Evolutionary conservation across 2,329 filamentous ascomycete genomes (phyloP).

Genomic region (Aspergillus caelatus): DNA sequence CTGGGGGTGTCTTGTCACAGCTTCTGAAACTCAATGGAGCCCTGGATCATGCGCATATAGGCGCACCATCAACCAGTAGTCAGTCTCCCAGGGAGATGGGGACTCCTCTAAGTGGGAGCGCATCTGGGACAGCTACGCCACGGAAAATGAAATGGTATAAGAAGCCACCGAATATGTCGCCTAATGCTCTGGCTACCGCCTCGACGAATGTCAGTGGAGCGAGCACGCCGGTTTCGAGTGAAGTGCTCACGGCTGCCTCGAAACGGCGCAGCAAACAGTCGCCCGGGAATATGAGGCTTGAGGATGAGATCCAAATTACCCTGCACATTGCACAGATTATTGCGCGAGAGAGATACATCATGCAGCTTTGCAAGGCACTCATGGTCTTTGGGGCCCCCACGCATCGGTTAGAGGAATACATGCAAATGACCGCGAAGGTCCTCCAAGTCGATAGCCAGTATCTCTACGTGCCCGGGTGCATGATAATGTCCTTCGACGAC

Average conservation of each 20-base stretch:
- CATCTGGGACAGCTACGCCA: conserved; percentile 14
- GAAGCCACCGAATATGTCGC: conserved; percentile 28
- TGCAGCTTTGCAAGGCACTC: conserved; percentile 80
- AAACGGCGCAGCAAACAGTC: conserved; percentile 27
- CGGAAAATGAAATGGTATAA: conserved; percentile 40
- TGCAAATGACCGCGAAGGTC: conserved; percentile 86
- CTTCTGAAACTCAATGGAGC: conserved; percentile 32
- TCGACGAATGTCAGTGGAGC: conserved; percentile 29
- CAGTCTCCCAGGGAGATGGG: conserved; percentile 15
- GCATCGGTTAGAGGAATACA: conserved; percentile 85
- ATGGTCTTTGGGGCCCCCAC: conserved; percentile 92
- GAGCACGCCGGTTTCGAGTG: conserved; percentile 31
- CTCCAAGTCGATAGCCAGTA: conserved; percentile 89
- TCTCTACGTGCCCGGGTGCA: conserved; percentile 85
- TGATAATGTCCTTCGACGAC: conserved; percentile 86
- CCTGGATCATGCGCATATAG: conserved; percentile 13
- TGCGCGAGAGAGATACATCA: conserved; percentile 77
- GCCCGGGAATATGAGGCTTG: conserved; percentile 24
- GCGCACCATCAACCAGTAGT: not conserved
- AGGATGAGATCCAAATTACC: conserved; percentile 60
- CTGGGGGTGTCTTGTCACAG: conserved; percentile 36
- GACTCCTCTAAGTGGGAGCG: not conserved
- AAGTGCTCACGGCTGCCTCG: conserved; percentile 30
- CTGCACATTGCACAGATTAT: conserved; percentile 70
- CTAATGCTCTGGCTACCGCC: conserved; percentile 26